phyloP scores from a whole-genome alignment of 768 basidiomycete species.

The Boletus eberwhitei region DNA sequence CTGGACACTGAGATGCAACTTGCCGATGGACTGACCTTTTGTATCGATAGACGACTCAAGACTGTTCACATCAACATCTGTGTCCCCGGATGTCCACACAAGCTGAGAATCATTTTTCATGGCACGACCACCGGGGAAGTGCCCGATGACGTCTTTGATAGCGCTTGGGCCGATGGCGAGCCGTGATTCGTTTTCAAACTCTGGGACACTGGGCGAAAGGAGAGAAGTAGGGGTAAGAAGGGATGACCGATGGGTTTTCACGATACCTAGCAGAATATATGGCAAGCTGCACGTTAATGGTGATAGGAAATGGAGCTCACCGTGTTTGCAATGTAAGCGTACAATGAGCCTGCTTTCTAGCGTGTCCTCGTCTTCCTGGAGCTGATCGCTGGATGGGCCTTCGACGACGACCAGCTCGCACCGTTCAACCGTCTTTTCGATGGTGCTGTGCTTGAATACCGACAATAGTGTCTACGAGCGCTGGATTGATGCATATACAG shows the following conservation, averaged over 20 bases:
- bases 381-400: conserved; percentile 34
- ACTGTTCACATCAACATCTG: conserved; percentile 67
- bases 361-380: conserved; percentile 44
- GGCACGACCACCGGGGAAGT: conserved; percentile 66
- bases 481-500: not conserved
- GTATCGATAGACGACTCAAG: conserved; percentile 62
- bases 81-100: conserved; percentile 72
- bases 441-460: conserved; percentile 67
- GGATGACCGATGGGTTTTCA: conserved; percentile 81
- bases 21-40: conserved; percentile 44
- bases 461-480: conserved; percentile 58
- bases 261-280: conserved; percentile 52
- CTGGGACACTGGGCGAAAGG: conserved; percentile 64
- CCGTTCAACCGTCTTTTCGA: conserved; percentile 73
- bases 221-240: conserved; percentile 56
- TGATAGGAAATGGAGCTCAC: conserved; percentile 35
- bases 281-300: conserved; percentile 2
- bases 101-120: conserved; percentile 72
- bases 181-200: conserved; percentile 55
- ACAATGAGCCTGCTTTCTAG: conserved; percentile 72
- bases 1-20: not conserved
- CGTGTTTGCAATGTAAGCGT: conserved; percentile 80
- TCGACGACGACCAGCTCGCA: conserved; percentile 74
- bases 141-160: conserved; percentile 75
- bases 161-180: conserved; percentile 71